Conservation (phyloP, 2,329 filamentous ascomycete species). For the Talaromyces atroroseus region DNA sequence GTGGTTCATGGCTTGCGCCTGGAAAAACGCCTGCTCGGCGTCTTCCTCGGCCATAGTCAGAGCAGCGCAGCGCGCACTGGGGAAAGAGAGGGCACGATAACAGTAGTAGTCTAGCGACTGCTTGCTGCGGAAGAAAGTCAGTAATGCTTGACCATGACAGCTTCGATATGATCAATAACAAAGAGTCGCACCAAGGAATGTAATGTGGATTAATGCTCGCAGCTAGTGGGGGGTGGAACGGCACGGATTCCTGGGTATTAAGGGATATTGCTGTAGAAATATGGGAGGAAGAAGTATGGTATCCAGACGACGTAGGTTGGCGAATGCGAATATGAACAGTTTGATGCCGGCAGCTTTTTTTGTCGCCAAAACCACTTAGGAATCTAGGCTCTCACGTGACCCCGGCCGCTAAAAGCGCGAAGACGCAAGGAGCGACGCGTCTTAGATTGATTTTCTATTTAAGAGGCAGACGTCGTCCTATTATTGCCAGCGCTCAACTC, state of each 20-base stretch:
- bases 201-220: slow-evolving; percentile 14
- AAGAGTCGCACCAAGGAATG: slow-evolving; percentile 14
- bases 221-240: slow-evolving; percentile 10
- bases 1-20: slow-evolving; percentile 43
- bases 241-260: slow-evolving; percentile 8
- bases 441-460: slow-evolving; percentile 9
- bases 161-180: slow-evolving; percentile 9
- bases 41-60: slow-evolving; percentile 48
- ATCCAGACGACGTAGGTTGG: slow-evolving; percentile 5
- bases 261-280: slow-evolving; percentile 9
- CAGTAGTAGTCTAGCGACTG: neutral
- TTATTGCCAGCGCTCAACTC: neutral
- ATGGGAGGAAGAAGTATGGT: slow-evolving; percentile 1
- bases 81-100: slow-evolving; percentile 13
- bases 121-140: neutral
- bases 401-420: neutral
- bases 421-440: slow-evolving; percentile 10
- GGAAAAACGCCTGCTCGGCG: slow-evolving; percentile 49
- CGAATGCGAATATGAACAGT: neutral
- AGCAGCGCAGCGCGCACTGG: slow-evolving; percentile 15
- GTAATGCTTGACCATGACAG: neutral
- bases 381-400: slow-evolving; percentile 2
- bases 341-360: slow-evolving; percentile 9
- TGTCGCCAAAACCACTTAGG: neutral
- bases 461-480: neutral